Evolutionary conservation across 495 filamentous ascomycete genomes (phyloP).

Genomic region (Xylaria grammica): DNA sequence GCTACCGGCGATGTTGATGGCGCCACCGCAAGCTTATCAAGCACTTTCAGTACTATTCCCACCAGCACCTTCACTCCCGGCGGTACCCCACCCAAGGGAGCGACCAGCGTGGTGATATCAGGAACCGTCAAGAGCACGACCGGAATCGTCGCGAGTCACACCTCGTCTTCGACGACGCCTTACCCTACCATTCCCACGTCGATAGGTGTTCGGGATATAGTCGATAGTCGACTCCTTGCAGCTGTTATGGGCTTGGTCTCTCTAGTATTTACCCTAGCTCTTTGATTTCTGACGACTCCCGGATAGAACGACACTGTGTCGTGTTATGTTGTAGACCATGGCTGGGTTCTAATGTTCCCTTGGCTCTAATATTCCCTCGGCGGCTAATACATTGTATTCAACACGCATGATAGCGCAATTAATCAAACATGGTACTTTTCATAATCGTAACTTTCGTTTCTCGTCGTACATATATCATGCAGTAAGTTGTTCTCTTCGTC

Average conservation of each 20-base stretch:
- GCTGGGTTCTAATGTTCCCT: not conserved
- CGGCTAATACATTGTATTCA: not conserved
- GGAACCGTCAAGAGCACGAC: not conserved
- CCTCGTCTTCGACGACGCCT: not conserved
- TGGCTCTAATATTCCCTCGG: not conserved
- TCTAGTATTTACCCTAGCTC: not conserved
- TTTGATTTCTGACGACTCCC: not conserved
- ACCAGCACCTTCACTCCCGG: not conserved
- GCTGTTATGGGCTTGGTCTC: not conserved
- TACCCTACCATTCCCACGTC: slow-evolving; percentile 5
- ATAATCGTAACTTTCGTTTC: no score
- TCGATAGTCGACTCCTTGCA: not conserved
- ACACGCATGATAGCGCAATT: not conserved
- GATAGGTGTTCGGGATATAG: not conserved
- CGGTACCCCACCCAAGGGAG: not conserved
- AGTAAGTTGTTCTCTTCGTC: no score
- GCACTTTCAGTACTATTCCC: not conserved
- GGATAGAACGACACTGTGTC: not conserved
- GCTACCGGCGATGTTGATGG: slow-evolving; percentile 15
- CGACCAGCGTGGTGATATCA: not conserved
- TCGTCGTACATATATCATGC: no score
- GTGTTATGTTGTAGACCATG: not conserved
- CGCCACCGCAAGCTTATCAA: not conserved
- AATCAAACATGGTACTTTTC: not conserved
- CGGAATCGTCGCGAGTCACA: not conserved